Percentiles rank a stretch among this genome's conserved stretches.
phyloP scores from a whole-genome alignment of 129 eudicot genomes.

The Pulicaria dysenterica region DNA sequence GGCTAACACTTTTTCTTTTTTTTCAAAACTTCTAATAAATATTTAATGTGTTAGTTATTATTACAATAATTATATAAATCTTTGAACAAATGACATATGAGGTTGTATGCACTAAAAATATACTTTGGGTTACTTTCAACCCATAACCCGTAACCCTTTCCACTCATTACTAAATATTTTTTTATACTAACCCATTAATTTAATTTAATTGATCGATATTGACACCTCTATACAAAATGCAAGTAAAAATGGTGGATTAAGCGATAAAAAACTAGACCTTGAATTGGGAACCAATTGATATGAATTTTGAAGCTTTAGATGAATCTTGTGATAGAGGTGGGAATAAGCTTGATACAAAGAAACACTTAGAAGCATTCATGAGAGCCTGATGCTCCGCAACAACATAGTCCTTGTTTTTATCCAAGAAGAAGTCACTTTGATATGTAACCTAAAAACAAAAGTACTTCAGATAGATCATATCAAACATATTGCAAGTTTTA shows the following conservation, averaged over 20 bases:
- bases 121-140: background rate
- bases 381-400: conserved; percentile 89
- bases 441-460: conserved; percentile 77
- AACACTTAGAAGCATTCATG: conserved; percentile 67
- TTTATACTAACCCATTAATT: background rate
- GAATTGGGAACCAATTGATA: conserved; percentile 80
- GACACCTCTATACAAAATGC: background rate
- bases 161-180: background rate
- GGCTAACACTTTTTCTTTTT: conserved; percentile 7
- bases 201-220: conserved; percentile 6
- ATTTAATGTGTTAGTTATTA: background rate
- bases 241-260: background rate
- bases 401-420: conserved; percentile 92
- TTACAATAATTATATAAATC: background rate
- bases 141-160: background rate
- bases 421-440: conserved; percentile 80
- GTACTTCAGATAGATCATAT: conserved; percentile 14
- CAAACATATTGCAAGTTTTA: conserved; percentile 8
- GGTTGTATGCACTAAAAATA: background rate
- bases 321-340: conserved; percentile 76
- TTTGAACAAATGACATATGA: background rate
- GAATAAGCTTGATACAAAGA: conserved; percentile 80
- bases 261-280: conserved; percentile 51
- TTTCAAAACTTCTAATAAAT: background rate
- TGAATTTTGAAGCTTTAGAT: conserved; percentile 78